Evolutionary conservation across 129 eudicot genomes (phyloP), one percentile per base, ranked within the genome.

Genomic region (Dittrichia graveolens): DNA sequence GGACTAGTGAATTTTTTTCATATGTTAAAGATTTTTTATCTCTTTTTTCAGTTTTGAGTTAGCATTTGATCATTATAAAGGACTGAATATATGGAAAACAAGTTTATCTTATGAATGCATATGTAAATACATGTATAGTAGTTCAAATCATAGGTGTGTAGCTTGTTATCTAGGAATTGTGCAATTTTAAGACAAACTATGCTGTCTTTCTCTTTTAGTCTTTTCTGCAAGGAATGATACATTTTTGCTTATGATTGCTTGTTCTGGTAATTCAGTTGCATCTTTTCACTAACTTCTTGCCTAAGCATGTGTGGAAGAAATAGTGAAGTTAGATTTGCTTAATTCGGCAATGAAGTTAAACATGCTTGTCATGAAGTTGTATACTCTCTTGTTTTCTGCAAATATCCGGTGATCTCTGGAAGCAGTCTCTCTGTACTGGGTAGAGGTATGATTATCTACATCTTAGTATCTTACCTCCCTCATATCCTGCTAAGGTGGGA

Each of bases 221-320:
- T 35, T 13, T 59, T 11, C 8, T 11, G 42, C 15, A 59, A 1
- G 40, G 11, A 35, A 6, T 59, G 57, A 52, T 52, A 4, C 31
- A 2, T 24, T 0, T 52, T 34, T 24, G 9, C 6, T 56, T 11
- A 31, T 11, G 9, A 10, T 12, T 11, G 34, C 4, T 8, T 4
- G 8, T 31, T 57, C 7, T 9, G 43, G 65, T 59, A 34, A 59
- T 59, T 14, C 58, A 52, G 19, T 59, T 59, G 14, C 43, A 37
- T 31, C 44, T 31, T 35, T 59, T 46, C 58, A 66, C 58, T 43
- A 66, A 24, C 43, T 66, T 45, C 19, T 12, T 66, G 15, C 16
- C 55, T 45, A 11, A 66, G 3, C 11, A 48, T 45, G 13, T 7
- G 7, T 3, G 3, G 8, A 52, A 15, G 14, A 14, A 52, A 8